Evolutionary conservation across 1,284 basidiomycete genomes (phyloP).

Genomic region (Ceratobasidium sp.): DNA sequence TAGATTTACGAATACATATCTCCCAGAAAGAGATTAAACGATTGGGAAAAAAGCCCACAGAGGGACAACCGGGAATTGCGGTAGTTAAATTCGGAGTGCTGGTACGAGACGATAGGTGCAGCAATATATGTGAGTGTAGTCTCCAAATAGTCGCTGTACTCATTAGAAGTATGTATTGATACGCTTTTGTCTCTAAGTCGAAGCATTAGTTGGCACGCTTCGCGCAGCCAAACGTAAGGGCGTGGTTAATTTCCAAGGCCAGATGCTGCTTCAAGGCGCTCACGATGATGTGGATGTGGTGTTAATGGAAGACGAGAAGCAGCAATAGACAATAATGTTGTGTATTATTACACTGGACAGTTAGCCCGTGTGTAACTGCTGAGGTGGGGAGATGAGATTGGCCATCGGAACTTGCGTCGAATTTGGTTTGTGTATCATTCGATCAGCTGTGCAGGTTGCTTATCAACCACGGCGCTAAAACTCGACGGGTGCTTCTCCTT

Average conservation of each 20-base stretch:
- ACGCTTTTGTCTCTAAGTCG: conserved; percentile 34
- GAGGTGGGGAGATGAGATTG: too few relatives aligned
- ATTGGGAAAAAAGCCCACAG: conserved; percentile 37
- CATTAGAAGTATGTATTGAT: too few relatives aligned
- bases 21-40: conserved; percentile 49
- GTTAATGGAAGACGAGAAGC: conserved; percentile 31
- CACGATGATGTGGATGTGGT: conserved; percentile 48
- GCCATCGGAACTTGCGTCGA: not conserved
- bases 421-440: not conserved
- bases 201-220: conserved; percentile 47
- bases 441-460: conserved; percentile 5
- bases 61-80: conserved; percentile 35
- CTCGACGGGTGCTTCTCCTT: not conserved
- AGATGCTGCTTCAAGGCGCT: conserved; percentile 49
- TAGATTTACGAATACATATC: not conserved
- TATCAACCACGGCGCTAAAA: not conserved
- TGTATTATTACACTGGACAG: too few relatives aligned
- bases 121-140: conserved; percentile 48
- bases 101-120: conserved; percentile 47
- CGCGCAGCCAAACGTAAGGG: conserved; percentile 48
- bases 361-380: too few relatives aligned
- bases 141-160: too few relatives aligned
- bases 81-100: conserved; percentile 46
- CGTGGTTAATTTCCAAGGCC: conserved; percentile 46
- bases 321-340: too few relatives aligned